Conservation (phyloP, 2,329 filamentous ascomycete species). For the Aspergillus vadensis region DNA sequence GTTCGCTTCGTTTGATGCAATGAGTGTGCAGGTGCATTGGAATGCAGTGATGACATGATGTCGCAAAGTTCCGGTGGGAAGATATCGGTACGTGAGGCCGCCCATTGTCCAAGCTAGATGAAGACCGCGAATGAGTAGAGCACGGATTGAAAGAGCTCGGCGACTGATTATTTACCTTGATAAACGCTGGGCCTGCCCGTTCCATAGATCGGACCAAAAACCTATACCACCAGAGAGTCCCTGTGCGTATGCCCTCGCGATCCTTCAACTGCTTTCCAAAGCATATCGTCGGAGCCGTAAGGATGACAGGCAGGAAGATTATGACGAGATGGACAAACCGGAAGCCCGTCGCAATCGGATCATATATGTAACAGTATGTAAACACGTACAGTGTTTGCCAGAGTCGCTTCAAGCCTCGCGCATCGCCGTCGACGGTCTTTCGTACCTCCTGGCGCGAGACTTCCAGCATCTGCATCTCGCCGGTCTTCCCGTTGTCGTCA, state of each 20-base stretch:
- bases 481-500: conserved; percentile 61
- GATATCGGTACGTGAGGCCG: conserved; percentile 91
- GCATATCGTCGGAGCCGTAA: conserved; percentile 78
- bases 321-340: conserved; percentile 83
- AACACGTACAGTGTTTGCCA: conserved; percentile 65
- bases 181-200: conserved; percentile 89
- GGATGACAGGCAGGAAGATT: conserved; percentile 89
- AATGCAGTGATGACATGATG: conserved; percentile 93
- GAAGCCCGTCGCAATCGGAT: conserved; percentile 82
- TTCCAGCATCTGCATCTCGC: conserved; percentile 84
- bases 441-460: conserved; percentile 75
- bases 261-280: conserved; percentile 66
- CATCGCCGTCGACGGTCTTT: conserved; percentile 65
- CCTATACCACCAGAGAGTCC: conserved; percentile 91
- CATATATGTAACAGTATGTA: conserved; percentile 62
- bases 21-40: conserved; percentile 89
- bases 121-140: not conserved
- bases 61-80: conserved; percentile 91
- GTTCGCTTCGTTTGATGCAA: conserved; percentile 76
- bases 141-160: not conserved
- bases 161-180: conserved; percentile 67
- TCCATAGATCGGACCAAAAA: conserved; percentile 91
- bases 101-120: conserved; percentile 88
- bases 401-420: conserved; percentile 61
- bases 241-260: conserved; percentile 72